Conservation (phyloP, 495 filamentous ascomycete genomes). For the Clavariopsis aquatica region DNA sequence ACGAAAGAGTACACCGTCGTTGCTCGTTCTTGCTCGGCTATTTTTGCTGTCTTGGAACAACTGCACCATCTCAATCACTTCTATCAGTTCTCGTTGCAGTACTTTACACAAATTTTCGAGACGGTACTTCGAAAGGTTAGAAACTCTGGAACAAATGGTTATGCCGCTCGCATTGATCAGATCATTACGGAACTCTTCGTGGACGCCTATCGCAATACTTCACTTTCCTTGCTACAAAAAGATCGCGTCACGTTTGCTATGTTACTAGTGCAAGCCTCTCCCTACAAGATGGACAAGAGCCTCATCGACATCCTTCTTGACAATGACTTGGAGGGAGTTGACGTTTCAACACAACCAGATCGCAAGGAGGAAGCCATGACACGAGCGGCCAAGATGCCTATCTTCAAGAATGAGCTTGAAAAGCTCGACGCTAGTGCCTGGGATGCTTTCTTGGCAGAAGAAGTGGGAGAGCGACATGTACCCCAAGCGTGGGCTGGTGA, state of each 20-base stretch:
- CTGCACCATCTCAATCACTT: constrained; percentile 98
- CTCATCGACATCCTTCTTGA: constrained; percentile 87
- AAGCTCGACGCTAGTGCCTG: constrained; percentile 63
- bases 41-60: constrained; percentile 95
- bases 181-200: constrained; percentile 89
- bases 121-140: constrained; percentile 83
- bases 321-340: constrained; percentile 69
- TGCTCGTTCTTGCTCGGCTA: constrained; percentile 90
- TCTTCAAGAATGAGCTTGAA: constrained; percentile 74
- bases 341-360: constrained; percentile 69
- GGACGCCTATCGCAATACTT: constrained; percentile 88
- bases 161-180: constrained; percentile 74
- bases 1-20: constrained; percentile 91
- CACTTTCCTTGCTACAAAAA: constrained; percentile 87
- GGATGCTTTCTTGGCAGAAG: constrained; percentile 79
- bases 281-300: constrained; percentile 87
- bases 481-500: constrained; percentile 72
- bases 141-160: constrained; percentile 70
- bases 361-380: constrained; percentile 68
- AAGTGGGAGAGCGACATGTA: constrained; percentile 84
- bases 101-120: constrained; percentile 96
- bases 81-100: constrained; percentile 98
- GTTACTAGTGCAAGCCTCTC: constrained; percentile 89
- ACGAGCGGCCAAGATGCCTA: constrained; percentile 64
- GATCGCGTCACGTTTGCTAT: constrained; percentile 95